Evolutionary conservation across 371 early-diverging fungal genomes (phyloP).

Genomic region (Lichtheimia ornata): DNA sequence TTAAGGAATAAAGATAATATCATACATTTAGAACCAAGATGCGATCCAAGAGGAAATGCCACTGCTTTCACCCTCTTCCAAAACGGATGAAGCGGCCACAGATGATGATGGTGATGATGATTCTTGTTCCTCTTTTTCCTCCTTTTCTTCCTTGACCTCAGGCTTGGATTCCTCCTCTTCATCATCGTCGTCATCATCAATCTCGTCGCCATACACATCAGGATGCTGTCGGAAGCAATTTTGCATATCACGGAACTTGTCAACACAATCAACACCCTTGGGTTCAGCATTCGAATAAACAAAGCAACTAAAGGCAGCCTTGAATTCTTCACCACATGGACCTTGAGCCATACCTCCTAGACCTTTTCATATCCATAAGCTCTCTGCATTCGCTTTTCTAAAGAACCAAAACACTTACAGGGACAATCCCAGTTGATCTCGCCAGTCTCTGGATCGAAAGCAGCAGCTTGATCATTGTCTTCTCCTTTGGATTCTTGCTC

Average conservation of each 20-base stretch:
- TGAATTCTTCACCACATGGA: constrained; percentile 96
- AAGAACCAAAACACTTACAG: constrained; percentile 51
- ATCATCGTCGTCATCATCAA: constrained; percentile 61
- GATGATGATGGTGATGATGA: neutral
- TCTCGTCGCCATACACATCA: constrained; percentile 74
- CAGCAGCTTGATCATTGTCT: constrained; percentile 41
- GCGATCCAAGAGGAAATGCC: constrained; percentile 16
- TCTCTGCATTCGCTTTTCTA: neutral
- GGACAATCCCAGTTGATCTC: constrained; percentile 99
- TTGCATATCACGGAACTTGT: constrained; percentile 84
- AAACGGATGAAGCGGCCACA: constrained; percentile 9
- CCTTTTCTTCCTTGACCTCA: constrained; percentile 17
- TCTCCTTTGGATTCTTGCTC: constrained; percentile 20
- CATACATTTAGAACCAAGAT: constrained; percentile 14
- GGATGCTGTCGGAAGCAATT: constrained; percentile 82
- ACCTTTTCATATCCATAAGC: constrained; percentile 24
- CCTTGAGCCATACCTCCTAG: constrained; percentile 94
- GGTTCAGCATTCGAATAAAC: constrained; percentile 87
- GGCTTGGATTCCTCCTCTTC: constrained; percentile 26
- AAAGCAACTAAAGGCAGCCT: constrained; percentile 97
- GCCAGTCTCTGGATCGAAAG: constrained; percentile 78
- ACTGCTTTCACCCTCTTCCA: constrained; percentile 12
- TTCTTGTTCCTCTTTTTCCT: constrained; percentile 18
- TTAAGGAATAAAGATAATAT: too few species aligned
- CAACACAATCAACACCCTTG: constrained; percentile 87